phyloP scores from a whole-genome alignment of 2,329 filamentous ascomycete genomes.

The Dactylellina drechsleri region DNA sequence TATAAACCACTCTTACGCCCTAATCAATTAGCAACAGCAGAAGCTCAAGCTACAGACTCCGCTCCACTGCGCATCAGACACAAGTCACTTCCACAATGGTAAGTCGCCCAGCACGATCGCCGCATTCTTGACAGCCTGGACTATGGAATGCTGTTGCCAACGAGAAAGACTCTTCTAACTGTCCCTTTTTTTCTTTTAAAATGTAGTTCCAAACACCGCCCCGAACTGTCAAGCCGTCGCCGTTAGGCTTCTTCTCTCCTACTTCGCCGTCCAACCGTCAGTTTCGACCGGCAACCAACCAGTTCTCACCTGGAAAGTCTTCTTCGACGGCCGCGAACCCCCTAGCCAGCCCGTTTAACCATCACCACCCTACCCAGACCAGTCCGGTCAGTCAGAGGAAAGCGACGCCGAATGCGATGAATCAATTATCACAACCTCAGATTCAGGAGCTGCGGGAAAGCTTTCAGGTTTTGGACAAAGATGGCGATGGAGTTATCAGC shows the following conservation, averaged over 20 bases:
- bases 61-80: constrained; percentile 5
- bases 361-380: constrained; percentile 13
- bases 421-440: constrained; percentile 79
- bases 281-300: constrained; percentile 36
- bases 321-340: constrained; percentile 21
- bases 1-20: background rate
- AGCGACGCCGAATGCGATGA: constrained; percentile 66
- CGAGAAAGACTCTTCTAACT: background rate
- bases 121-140: background rate
- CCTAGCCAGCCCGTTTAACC: constrained; percentile 45
- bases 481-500: constrained; percentile 84
- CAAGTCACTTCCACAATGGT: constrained; percentile 23
- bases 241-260: constrained; percentile 56
- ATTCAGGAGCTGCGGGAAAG: constrained; percentile 88
- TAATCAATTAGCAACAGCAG: background rate
- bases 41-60: background rate
- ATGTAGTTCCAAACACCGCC: constrained; percentile 54
- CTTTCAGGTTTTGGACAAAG: constrained; percentile 90
- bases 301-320: constrained; percentile 49
- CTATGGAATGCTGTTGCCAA: constrained; percentile 14
- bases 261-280: constrained; percentile 36
- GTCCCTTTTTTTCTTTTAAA: background rate
- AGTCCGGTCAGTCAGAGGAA: constrained; percentile 54
- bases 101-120: background rate
- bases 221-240: constrained; percentile 58